Conservation (phyloP, 164 flowering plant genomes). For the Stephania cephalantha region DNA sequence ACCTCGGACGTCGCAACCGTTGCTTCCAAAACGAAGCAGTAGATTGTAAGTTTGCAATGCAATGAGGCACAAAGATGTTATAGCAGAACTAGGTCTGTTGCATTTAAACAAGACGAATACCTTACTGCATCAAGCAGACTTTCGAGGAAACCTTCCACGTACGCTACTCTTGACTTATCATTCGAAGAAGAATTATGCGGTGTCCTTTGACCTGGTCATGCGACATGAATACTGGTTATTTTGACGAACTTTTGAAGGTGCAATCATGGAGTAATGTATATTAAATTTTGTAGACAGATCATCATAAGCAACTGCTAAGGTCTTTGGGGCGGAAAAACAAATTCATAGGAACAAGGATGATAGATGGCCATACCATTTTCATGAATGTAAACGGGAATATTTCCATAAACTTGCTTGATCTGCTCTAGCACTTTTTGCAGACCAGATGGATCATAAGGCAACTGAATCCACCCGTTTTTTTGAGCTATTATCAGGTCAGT, state of each 20-base stretch:
- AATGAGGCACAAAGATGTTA: background rate
- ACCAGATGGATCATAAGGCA: constrained; percentile 28
- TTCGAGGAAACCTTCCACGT: constrained; percentile 27
- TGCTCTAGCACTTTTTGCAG: constrained; percentile 37
- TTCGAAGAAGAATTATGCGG: constrained; percentile 20
- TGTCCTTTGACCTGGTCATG: constrained; percentile 22
- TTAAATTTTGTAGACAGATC: background rate
- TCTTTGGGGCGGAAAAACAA: background rate
- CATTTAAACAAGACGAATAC: constrained; percentile 9
- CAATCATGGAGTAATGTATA: too few species aligned
- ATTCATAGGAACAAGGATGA: background rate
- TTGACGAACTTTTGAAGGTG: too few species aligned
- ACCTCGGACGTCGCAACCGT: constrained; percentile 34
- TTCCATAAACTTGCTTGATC: constrained; percentile 52
- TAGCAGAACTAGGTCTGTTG: background rate
- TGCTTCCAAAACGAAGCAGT: constrained; percentile 16
- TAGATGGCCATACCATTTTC: constrained; percentile 28
- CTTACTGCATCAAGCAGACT: constrained; percentile 34
- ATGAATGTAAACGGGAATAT: constrained; percentile 40
- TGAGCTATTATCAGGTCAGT: background rate
- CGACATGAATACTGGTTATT: background rate
- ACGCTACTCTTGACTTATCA: constrained; percentile 29
- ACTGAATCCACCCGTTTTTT: constrained; percentile 18
- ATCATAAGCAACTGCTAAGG: background rate
- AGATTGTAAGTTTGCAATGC: background rate